phyloP scores from a whole-genome alignment of 306 rosid genomes.

The Hippophae gyantsensis region DNA sequence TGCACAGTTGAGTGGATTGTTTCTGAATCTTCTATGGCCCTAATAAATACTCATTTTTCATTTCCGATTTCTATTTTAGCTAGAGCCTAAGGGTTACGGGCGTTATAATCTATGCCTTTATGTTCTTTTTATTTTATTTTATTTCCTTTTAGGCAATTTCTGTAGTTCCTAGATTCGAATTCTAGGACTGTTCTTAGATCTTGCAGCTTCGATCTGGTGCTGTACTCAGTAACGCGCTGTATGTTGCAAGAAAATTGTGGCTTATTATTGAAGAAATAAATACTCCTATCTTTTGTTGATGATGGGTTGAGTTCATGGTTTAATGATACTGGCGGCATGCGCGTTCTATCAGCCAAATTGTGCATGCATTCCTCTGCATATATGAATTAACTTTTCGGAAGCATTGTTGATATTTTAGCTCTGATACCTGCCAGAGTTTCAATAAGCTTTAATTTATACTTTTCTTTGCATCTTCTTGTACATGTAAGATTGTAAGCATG shows the following conservation, averaged over 20 bases:
- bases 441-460: neutral
- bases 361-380: neutral
- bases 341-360: neutral
- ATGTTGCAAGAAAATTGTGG: neutral
- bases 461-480: neutral
- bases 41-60: neutral
- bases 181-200: conserved; percentile 23
- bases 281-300: neutral
- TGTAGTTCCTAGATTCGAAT: conserved; percentile 11
- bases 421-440: neutral
- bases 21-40: conserved; percentile 1
- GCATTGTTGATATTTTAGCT: neutral
- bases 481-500: neutral
- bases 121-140: neutral
- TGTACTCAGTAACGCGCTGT: neutral
- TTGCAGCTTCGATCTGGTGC: conserved; percentile 9
- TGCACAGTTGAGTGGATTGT: neutral
- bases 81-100: conserved; percentile 3
- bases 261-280: neutral
- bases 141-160: neutral
- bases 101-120: too few relatives aligned
- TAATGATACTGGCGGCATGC: neutral
- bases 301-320: neutral
- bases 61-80: neutral
- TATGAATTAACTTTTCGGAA: neutral